Percentiles rank a stretch among this genome's conserved stretches.
Evolutionary conservation across 371 early-diverging fungal genomes (phyloP).

Genomic region (Apophysomyces trapeziformis): DNA sequence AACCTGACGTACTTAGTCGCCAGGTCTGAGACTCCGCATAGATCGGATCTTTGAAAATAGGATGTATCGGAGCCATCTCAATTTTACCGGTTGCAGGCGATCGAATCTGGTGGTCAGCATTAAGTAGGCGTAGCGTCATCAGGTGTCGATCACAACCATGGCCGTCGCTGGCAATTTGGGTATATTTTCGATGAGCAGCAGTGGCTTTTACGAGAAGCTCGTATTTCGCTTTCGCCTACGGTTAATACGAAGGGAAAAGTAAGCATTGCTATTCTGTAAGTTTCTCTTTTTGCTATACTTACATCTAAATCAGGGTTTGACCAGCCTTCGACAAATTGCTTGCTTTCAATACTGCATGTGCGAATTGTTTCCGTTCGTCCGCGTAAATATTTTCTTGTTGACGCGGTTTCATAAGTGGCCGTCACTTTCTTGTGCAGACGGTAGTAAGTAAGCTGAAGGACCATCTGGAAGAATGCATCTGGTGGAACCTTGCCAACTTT

Average conservation of each 20-base stretch:
- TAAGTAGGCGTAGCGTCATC: constrained; percentile 72
- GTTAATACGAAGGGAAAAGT: not conserved
- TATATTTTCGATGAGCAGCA: constrained; percentile 67
- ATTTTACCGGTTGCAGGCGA: constrained; percentile 24
- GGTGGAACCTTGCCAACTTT: constrained; percentile 73
- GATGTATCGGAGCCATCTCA: constrained; percentile 45
- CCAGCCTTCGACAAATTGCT: constrained; percentile 61
- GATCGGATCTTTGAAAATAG: constrained; percentile 78
- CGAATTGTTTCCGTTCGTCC: constrained; percentile 92
- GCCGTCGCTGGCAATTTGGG: constrained; percentile 71
- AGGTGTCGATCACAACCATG: constrained; percentile 87
- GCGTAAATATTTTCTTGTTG: constrained; percentile 75
- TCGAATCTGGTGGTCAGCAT: constrained; percentile 33
- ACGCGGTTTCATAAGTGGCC: constrained; percentile 85
- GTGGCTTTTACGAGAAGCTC: constrained; percentile 65
- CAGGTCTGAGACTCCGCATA: constrained; percentile 67
- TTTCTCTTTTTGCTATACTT: not conserved
- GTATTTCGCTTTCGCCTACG: constrained; percentile 58
- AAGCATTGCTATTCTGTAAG: not conserved
- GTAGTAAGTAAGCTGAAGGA: constrained; percentile 82
- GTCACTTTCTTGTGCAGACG: constrained; percentile 66
- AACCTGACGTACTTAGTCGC: constrained; percentile 77
- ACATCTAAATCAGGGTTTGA: constrained; percentile 28
- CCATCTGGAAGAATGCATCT: constrained; percentile 90
- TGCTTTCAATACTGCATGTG: constrained; percentile 67